These are phyloP conservation scores for Chimonanthus salicifolius DNA, from an alignment of 164 flowering plant genomes.

Conservation along the genomic window DNA sequence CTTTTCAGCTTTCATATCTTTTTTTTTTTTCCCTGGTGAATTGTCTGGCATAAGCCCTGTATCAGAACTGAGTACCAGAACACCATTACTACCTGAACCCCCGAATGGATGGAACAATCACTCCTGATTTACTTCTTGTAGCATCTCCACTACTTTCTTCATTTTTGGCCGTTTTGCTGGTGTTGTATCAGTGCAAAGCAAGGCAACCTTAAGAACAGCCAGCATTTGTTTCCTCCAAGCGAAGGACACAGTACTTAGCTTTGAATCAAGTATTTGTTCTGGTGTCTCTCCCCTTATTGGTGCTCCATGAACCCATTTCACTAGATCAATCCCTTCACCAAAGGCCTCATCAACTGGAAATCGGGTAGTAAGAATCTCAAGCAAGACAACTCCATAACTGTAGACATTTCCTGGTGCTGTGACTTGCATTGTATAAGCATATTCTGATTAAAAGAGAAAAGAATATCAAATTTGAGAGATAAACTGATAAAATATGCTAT, in stretches of 20 bases:
- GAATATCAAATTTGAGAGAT: neutral
- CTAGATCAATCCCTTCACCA: slow-evolving; percentile 94
- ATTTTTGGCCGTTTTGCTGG: slow-evolving; percentile 94
- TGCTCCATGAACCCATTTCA: slow-evolving; percentile 96
- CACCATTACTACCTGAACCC: neutral
- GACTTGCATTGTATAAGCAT: slow-evolving; percentile 99
- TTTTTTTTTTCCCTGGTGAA: too few species aligned
- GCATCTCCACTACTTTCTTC: slow-evolving; percentile 96
- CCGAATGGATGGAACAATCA: slow-evolving; percentile 15
- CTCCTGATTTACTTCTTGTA: slow-evolving; percentile 58
- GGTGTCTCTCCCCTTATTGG: slow-evolving; percentile 86
- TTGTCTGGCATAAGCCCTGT: neutral
- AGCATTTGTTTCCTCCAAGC: slow-evolving; percentile 96
- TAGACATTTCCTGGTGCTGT: slow-evolving; percentile 99
- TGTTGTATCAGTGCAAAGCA: slow-evolving; percentile 80
- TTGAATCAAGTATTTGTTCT: slow-evolving; percentile 88
- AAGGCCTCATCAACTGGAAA: slow-evolving; percentile 87
- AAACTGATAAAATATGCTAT: neutral
- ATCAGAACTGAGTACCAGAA: neutral
- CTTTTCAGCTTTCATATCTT: neutral
- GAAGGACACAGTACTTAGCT: slow-evolving; percentile 89
- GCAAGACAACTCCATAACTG: slow-evolving; percentile 89
- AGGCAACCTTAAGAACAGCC: slow-evolving; percentile 78
- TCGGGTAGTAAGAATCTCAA: slow-evolving; percentile 86
- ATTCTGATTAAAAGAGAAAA: slow-evolving; percentile 46